Evolutionary conservation across 306 rosid genomes (phyloP).

Genomic region (Canavalia ensiformis): DNA sequence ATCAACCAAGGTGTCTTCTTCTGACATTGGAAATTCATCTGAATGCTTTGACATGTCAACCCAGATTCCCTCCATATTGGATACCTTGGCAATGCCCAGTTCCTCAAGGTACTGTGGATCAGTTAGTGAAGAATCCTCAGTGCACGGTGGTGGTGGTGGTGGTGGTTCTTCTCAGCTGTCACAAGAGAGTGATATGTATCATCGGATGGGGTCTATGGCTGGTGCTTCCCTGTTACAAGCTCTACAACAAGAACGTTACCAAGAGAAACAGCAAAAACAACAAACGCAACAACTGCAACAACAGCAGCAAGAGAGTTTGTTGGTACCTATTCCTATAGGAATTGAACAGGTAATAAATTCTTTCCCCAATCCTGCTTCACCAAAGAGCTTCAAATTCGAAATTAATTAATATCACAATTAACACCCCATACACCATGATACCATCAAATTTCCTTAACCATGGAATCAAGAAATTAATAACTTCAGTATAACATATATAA

Average conservation of each 20-base stretch:
- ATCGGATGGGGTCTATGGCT: constrained; percentile 56
- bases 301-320: constrained; percentile 52
- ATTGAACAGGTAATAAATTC: constrained; percentile 62
- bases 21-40: constrained; percentile 50
- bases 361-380: not conserved
- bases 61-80: constrained; percentile 54
- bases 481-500: no score
- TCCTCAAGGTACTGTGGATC: constrained; percentile 64
- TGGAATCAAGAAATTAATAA: no score
- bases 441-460: no score
- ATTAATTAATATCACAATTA: not conserved
- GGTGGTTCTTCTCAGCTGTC: constrained; percentile 57
- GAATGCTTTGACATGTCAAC: constrained; percentile 57
- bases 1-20: constrained; percentile 42
- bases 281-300: constrained; percentile 37
- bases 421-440: no score
- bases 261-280: constrained; percentile 57
- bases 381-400: not conserved
- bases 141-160: constrained; percentile 23
- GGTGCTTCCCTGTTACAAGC: constrained; percentile 68
- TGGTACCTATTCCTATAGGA: constrained; percentile 64
- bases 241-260: constrained; percentile 68
- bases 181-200: constrained; percentile 58
- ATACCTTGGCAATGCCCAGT: constrained; percentile 52
- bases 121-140: constrained; percentile 55